A percentile compares a stretch with the other conserved stretches of the same genome.
Evolutionary conservation across 2,329 filamentous ascomycete genomes (phyloP).

Genomic region (Arthroderma sp.): DNA sequence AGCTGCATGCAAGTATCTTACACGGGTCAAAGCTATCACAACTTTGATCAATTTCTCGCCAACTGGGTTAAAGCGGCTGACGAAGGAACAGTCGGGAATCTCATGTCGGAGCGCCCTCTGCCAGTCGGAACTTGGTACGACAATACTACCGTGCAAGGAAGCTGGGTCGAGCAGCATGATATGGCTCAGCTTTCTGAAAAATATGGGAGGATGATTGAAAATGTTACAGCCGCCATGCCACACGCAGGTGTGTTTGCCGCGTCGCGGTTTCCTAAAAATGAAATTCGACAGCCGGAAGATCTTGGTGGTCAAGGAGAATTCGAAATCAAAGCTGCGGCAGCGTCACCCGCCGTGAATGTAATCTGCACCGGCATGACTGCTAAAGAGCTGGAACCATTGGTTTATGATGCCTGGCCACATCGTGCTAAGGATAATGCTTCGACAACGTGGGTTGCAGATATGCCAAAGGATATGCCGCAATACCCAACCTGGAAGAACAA

Average conservation of each 20-base stretch:
- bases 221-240: constrained; percentile 64
- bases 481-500: constrained; percentile 37
- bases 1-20: constrained; percentile 59
- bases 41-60: constrained; percentile 48
- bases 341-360: constrained; percentile 58
- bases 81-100: constrained; percentile 21
- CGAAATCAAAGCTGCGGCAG: constrained; percentile 52
- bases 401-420: constrained; percentile 49
- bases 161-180: constrained; percentile 50
- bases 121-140: constrained; percentile 54
- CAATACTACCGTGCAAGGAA: constrained; percentile 56
- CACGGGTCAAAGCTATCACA: constrained; percentile 55
- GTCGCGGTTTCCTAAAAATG: constrained; percentile 47
- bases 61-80: constrained; percentile 34
- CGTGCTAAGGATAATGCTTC: constrained; percentile 14
- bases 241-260: constrained; percentile 57
- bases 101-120: constrained; percentile 39
- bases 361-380: constrained; percentile 54
- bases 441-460: constrained; percentile 16
- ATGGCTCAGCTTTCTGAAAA: constrained; percentile 38
- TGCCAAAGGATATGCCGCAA: constrained; percentile 22
- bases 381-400: constrained; percentile 48
- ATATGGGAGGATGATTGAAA: constrained; percentile 52
- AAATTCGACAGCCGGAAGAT: constrained; percentile 56
- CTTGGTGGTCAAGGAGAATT: constrained; percentile 56